A percentile compares a stretch with the other conserved stretches of the same genome.
Conservation (phyloP, 495 filamentous ascomycete species). For the Rusavskia elegans region DNA sequence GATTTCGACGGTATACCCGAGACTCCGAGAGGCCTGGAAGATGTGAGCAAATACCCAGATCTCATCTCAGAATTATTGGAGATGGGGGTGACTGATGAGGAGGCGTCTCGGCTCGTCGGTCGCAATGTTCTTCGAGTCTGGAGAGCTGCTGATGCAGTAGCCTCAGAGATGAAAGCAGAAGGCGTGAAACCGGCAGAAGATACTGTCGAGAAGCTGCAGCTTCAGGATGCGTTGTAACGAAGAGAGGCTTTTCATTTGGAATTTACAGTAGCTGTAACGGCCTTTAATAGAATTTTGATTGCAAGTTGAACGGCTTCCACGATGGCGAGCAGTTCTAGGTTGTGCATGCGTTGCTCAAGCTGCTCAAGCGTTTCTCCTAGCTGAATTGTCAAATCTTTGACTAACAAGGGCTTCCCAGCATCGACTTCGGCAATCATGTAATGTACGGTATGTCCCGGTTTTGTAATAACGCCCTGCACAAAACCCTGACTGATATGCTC, state of each 20-base stretch:
- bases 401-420: conserved; percentile 45
- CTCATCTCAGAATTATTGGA: conserved; percentile 58
- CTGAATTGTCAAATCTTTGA: conserved; percentile 54
- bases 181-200: conserved; percentile 52
- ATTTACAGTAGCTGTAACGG: no score
- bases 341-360: conserved; percentile 55
- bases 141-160: conserved; percentile 52
- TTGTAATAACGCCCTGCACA: conserved; percentile 50
- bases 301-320: not conserved
- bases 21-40: conserved; percentile 38
- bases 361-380: conserved; percentile 45
- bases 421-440: conserved; percentile 77
- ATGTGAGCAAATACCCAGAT: conserved; percentile 73
- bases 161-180: conserved; percentile 39
- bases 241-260: not conserved
- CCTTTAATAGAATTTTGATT: not conserved
- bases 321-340: conserved; percentile 40
- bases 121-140: conserved; percentile 65
- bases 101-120: conserved; percentile 52
- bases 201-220: conserved; percentile 12
- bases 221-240: no score
- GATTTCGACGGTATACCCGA: conserved; percentile 45
- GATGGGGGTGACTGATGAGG: conserved; percentile 48
- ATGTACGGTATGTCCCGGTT: conserved; percentile 84
- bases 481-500: conserved; percentile 60